These are phyloP conservation scores for Ilyonectria robusta DNA, from an alignment of 2,329 filamentous ascomycete species.

Conservation along the genomic window DNA sequence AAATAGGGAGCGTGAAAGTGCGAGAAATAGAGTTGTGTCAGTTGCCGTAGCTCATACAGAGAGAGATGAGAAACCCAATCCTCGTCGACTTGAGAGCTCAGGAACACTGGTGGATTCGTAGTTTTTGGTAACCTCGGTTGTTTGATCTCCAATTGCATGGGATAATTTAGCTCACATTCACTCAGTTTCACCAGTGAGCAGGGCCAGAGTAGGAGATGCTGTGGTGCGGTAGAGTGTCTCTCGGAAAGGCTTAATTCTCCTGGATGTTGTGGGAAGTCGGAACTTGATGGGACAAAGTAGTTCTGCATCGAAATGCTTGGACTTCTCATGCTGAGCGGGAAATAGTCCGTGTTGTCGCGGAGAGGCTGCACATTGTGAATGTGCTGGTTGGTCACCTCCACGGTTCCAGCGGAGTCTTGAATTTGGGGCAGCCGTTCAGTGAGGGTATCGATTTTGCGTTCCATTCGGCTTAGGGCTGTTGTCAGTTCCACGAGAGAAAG, in stretches of 20 bases:
- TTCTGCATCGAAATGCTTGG: constrained; percentile 15
- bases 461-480: constrained; percentile 26
- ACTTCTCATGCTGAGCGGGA: not conserved
- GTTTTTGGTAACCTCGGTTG: constrained; percentile 15
- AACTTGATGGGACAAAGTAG: constrained; percentile 23
- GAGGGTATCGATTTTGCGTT: constrained; percentile 27
- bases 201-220: constrained; percentile 35
- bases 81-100: not conserved
- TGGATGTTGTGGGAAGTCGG: not conserved
- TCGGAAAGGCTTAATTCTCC: constrained; percentile 29
- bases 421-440: constrained; percentile 1
- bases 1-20: constrained; percentile 34
- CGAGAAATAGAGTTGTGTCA: constrained; percentile 30
- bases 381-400: not conserved
- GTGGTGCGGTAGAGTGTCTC: constrained; percentile 29
- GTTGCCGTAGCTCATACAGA: constrained; percentile 19
- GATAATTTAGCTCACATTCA: constrained; percentile 30
- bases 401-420: not conserved
- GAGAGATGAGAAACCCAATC: constrained; percentile 34
- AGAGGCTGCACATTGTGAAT: not conserved
- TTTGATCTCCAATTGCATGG: constrained; percentile 33
- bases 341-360: not conserved
- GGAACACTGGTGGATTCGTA: constrained; percentile 3
- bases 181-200: constrained; percentile 24
- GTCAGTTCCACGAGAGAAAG: constrained; percentile 28